Conservation (phyloP, 2,329 filamentous ascomycete species). For the Aspergillus carbonarius region DNA sequence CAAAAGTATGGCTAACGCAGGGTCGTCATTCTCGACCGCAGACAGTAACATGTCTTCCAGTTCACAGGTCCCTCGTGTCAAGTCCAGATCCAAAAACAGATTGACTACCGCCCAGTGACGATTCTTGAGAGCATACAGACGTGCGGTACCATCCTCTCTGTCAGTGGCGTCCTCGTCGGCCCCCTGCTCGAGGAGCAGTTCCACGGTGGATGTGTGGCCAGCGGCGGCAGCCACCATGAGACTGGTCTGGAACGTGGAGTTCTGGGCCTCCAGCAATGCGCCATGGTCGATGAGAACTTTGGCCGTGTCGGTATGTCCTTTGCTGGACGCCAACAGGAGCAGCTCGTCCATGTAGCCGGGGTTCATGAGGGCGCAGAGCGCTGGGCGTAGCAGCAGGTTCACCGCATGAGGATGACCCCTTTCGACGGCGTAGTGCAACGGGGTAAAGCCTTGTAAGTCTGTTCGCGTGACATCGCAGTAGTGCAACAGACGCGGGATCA, state of each 20-base stretch:
- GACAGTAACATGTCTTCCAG: not conserved
- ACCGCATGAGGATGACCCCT: not conserved
- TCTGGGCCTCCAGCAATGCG: not conserved
- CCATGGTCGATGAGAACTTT: not conserved
- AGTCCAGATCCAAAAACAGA: not conserved
- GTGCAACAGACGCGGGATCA: not conserved
- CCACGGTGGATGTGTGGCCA: not conserved
- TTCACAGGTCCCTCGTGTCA: not conserved
- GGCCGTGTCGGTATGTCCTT: not conserved
- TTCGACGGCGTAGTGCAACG: conserved; percentile 5
- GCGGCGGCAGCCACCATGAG: not conserved
- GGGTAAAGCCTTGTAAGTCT: not conserved
- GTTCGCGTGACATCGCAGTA: not conserved
- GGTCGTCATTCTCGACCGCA: not conserved
- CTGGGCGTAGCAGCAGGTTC: not conserved
- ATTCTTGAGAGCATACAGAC: not conserved
- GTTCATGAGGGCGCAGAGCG: not conserved
- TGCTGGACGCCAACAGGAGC: not conserved
- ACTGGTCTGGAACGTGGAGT: not conserved
- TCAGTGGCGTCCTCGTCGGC: not conserved
- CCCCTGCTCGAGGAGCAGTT: not conserved
- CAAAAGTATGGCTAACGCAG: not conserved
- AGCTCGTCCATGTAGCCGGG: not conserved
- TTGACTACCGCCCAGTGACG: not conserved
- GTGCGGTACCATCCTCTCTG: not conserved